phyloP scores from a whole-genome alignment of 306 rosid species.

The Sophora flavescens region DNA sequence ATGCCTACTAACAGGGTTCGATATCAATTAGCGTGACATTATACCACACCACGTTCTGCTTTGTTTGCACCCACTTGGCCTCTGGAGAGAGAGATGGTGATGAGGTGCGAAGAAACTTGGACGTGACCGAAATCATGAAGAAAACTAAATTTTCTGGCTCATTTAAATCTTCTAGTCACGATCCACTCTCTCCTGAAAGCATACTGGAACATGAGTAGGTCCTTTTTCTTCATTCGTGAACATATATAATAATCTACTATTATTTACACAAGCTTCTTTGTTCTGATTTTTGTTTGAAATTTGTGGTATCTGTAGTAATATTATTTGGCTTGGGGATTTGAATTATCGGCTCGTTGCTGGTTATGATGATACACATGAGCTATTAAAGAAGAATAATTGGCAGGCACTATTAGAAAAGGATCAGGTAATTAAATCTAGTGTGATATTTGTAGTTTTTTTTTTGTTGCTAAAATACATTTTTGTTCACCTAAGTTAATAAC shows the following conservation, averaged over 20 bases:
- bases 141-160: constrained; percentile 74
- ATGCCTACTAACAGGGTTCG: constrained; percentile 67
- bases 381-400: constrained; percentile 78
- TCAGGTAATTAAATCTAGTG: constrained; percentile 63
- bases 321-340: constrained; percentile 97
- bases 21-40: constrained; percentile 86
- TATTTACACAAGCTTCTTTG: background rate
- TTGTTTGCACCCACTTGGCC: constrained; percentile 89
- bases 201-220: constrained; percentile 86
- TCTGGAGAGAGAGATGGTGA: constrained; percentile 95
- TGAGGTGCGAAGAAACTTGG: constrained; percentile 73
- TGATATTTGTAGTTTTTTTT: background rate
- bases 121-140: constrained; percentile 79
- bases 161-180: constrained; percentile 38
- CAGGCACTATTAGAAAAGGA: constrained; percentile 82
- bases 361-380: constrained; percentile 65
- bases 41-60: constrained; percentile 71
- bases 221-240: background rate
- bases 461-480: too few species aligned
- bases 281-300: background rate
- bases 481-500: too few species aligned
- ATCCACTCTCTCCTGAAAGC: constrained; percentile 54
- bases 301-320: constrained; percentile 55
- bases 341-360: constrained; percentile 81
- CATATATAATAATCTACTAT: background rate